Conservation (phyloP, 2,329 filamentous ascomycete genomes). For the Exophiala mesophila region DNA sequence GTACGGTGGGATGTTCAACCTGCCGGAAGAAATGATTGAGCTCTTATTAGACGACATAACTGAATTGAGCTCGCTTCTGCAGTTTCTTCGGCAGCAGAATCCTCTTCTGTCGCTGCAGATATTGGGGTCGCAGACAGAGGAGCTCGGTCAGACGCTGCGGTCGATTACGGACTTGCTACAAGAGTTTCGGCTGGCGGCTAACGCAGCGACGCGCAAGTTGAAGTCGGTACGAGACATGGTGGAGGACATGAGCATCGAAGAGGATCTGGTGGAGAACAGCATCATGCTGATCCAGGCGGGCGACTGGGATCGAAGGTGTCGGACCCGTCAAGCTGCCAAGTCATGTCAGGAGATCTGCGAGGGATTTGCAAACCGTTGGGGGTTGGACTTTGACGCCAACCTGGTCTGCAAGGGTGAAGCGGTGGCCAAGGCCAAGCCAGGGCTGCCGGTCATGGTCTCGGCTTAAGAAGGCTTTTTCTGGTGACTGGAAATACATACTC, state of each 20-base stretch:
- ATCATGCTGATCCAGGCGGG: slow-evolving; percentile 74
- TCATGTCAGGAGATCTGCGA: slow-evolving; percentile 84
- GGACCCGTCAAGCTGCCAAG: slow-evolving; percentile 71
- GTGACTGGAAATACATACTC: too few relatives aligned
- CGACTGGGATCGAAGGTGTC: slow-evolving; percentile 74
- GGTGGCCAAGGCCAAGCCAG: slow-evolving; percentile 2
- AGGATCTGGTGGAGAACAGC: slow-evolving; percentile 76
- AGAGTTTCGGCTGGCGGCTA: slow-evolving; percentile 86
- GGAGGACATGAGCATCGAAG: slow-evolving; percentile 75
- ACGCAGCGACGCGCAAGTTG: slow-evolving; percentile 71
- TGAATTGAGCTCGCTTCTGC: slow-evolving; percentile 48
- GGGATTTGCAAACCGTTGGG: slow-evolving; percentile 64
- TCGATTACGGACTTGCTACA: slow-evolving; percentile 87
- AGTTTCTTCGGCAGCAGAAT: slow-evolving; percentile 40
- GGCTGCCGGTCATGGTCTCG: slow-evolving; percentile 4
- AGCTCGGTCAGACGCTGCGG: slow-evolving; percentile 74
- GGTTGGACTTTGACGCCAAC: slow-evolving; percentile 18
- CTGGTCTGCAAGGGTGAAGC: slow-evolving; percentile 2
- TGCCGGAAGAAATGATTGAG: slow-evolving; percentile 52
- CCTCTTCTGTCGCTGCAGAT: slow-evolving; percentile 62
- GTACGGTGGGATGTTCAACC: slow-evolving; percentile 40
- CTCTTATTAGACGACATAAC: slow-evolving; percentile 54
- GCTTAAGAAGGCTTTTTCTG: slow-evolving; percentile 2
- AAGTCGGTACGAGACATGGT: slow-evolving; percentile 80
- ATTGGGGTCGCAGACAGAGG: slow-evolving; percentile 65